A percentile compares a stretch with the other conserved stretches of the same genome.
These are phyloP conservation scores for Solanum hybrid DNA, from an alignment of 305 asterid species.

Conservation along the genomic window DNA sequence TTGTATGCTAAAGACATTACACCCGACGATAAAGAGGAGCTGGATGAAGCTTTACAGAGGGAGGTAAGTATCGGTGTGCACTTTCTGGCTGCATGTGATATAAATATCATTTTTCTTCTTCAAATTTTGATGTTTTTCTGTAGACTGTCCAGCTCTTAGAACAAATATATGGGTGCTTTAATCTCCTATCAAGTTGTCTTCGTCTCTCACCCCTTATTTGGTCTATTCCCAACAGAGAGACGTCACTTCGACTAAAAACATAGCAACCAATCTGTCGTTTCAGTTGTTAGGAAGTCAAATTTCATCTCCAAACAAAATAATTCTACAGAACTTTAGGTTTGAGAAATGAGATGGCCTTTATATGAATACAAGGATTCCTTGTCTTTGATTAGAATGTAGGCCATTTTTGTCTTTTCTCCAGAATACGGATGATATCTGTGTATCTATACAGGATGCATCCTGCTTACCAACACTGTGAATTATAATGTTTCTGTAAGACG, in stretches of 20 bases:
- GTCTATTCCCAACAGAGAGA: not conserved
- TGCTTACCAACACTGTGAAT: not conserved
- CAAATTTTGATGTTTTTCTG: not conserved
- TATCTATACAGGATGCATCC: not conserved
- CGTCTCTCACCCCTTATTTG: not conserved
- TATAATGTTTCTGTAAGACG: not conserved
- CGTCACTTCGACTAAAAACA: not conserved
- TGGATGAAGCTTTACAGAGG: conserved; percentile 87
- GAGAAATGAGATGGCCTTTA: not conserved
- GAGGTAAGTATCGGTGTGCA: conserved; percentile 41
- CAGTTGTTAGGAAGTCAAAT: not conserved
- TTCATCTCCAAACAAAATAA: not conserved
- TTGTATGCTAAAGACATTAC: conserved; percentile 73
- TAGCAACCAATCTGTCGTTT: not conserved
- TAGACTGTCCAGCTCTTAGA: not conserved
- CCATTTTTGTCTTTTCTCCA: not conserved
- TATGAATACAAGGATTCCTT: not conserved
- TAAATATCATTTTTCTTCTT: not conserved
- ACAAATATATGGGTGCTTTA: not conserved
- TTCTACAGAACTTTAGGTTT: not conserved
- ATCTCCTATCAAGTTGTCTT: not conserved
- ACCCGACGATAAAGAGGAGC: conserved; percentile 90
- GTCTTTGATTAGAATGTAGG: not conserved
- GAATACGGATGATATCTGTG: not conserved
- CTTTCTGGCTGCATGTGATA: not conserved